Conservation (phyloP, 441 rosid genomes). For the Gossypium schwendimanii region DNA sequence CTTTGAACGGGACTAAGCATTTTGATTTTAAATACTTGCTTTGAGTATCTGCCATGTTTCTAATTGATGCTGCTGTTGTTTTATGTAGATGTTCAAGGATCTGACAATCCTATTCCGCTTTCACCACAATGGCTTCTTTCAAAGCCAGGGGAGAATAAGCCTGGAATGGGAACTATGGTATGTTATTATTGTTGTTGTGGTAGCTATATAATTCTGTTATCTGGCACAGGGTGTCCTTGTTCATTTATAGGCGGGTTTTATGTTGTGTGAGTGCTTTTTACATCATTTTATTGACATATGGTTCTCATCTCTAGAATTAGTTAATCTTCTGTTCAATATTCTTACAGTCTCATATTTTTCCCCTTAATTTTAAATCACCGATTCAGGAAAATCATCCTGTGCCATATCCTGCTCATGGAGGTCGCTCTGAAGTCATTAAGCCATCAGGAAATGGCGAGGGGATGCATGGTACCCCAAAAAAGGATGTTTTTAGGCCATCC, state of each 20-base stretch:
- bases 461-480: slow-evolving; percentile 54
- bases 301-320: not conserved
- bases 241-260: not conserved
- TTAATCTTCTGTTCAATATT: slow-evolving; percentile 3
- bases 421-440: slow-evolving; percentile 38
- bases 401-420: slow-evolving; percentile 34
- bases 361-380: not conserved
- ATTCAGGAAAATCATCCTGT: slow-evolving; percentile 52
- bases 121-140: slow-evolving; percentile 99
- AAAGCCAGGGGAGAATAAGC: slow-evolving; percentile 73
- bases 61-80: slow-evolving; percentile 18
- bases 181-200: slow-evolving; percentile 18
- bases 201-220: not conserved
- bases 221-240: not conserved
- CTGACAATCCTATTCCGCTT: slow-evolving; percentile 79
- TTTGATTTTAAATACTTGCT: not conserved
- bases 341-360: slow-evolving; percentile 1
- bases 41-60: slow-evolving; percentile 2
- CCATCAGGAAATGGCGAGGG: slow-evolving; percentile 46
- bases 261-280: not conserved
- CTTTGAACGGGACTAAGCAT: not conserved
- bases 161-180: slow-evolving; percentile 75
- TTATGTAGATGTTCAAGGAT: slow-evolving; percentile 67
- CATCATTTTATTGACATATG: not conserved
- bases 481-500: slow-evolving; percentile 83